A percentile compares a stretch with the other conserved stretches of the same genome.
These are phyloP conservation scores for Candida pseudoglaebosa DNA, from an alignment of 805 yeast genomes.

Conservation along the genomic window DNA sequence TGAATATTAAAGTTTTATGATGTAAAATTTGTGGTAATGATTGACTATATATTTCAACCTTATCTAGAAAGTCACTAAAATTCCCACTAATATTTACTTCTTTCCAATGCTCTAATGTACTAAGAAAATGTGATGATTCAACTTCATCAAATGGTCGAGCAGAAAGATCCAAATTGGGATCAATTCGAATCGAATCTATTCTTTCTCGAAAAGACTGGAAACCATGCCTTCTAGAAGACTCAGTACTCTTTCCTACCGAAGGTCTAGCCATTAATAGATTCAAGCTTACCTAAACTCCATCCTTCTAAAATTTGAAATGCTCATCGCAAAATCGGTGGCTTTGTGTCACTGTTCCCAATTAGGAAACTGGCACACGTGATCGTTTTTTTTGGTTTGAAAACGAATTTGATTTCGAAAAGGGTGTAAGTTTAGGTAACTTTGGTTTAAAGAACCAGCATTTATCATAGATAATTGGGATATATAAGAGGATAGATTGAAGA, in stretches of 20 bases:
- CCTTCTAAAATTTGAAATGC: no score
- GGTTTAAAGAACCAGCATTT: no score
- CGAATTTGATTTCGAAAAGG: no score
- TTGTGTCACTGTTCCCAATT: no score
- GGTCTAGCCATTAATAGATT: slow-evolving; percentile 8
- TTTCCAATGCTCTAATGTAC: slow-evolving; percentile 81
- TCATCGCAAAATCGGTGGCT: no score
- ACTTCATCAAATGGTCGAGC: slow-evolving; percentile 65
- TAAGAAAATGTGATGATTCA: slow-evolving; percentile 72
- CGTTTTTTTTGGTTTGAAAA: no score
- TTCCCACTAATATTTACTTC: slow-evolving; percentile 77
- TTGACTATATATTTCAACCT: slow-evolving; percentile 51
- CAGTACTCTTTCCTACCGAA: slow-evolving; percentile 39
- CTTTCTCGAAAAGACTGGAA: slow-evolving; percentile 79
- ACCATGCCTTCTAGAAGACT: slow-evolving; percentile 53
- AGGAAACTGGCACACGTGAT: no score
- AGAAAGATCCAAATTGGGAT: slow-evolving; percentile 54
- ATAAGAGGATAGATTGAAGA: no score
- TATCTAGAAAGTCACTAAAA: slow-evolving; percentile 60
- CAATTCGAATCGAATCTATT: slow-evolving; percentile 78
- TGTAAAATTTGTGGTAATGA: slow-evolving; percentile 78
- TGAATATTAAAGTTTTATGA: slow-evolving; percentile 60
- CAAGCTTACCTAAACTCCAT: background rate
- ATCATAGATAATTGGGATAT: no score
- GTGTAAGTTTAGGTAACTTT: no score